phyloP scores from a whole-genome alignment of 2,329 filamentous ascomycete genomes.

The Pseudopyricularia javanii region DNA sequence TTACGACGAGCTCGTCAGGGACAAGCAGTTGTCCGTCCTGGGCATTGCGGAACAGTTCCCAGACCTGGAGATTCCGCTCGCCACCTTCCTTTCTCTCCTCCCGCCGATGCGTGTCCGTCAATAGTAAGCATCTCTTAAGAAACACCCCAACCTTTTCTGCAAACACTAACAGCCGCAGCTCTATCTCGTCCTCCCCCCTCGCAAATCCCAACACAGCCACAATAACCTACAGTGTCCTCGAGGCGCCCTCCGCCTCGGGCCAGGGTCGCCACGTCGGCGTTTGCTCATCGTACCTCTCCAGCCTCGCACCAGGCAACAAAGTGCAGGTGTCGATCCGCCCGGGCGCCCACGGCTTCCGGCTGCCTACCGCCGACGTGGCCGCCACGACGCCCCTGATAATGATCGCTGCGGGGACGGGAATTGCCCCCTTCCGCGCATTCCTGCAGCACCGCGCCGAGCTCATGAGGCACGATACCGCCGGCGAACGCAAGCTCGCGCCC shows the following conservation, averaged over 20 bases:
- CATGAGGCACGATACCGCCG: neutral
- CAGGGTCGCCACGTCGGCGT: conserved; percentile 27
- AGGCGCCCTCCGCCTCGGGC: conserved; percentile 27
- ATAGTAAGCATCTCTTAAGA: neutral
- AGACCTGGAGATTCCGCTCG: conserved; percentile 33
- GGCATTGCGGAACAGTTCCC: conserved; percentile 42
- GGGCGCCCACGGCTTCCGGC: conserved; percentile 22
- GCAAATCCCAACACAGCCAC: conserved; percentile 23
- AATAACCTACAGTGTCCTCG: conserved; percentile 44
- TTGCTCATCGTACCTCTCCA: conserved; percentile 32
- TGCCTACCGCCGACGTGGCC: conserved; percentile 18
- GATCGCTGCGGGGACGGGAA: conserved; percentile 35
- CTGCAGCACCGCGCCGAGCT: conserved; percentile 23
- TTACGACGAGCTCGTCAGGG: conserved; percentile 21
- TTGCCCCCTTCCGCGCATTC: conserved; percentile 28
- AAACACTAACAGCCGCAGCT: conserved; percentile 10
- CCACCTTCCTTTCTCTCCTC: conserved; percentile 41
- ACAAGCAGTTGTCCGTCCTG: conserved; percentile 34
- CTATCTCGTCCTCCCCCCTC: conserved; percentile 42
- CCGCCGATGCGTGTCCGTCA: conserved; percentile 40
- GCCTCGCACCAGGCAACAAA: conserved; percentile 8
- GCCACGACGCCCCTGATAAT: conserved; percentile 35
- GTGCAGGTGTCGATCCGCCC: neutral
- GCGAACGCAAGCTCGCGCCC: conserved; percentile 16
- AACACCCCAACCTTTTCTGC: neutral